Percentiles rank a stretch among this genome's conserved stretches.
Conservation (phyloP, 768 basidiomycete genomes). For the Podaxis sp. region DNA sequence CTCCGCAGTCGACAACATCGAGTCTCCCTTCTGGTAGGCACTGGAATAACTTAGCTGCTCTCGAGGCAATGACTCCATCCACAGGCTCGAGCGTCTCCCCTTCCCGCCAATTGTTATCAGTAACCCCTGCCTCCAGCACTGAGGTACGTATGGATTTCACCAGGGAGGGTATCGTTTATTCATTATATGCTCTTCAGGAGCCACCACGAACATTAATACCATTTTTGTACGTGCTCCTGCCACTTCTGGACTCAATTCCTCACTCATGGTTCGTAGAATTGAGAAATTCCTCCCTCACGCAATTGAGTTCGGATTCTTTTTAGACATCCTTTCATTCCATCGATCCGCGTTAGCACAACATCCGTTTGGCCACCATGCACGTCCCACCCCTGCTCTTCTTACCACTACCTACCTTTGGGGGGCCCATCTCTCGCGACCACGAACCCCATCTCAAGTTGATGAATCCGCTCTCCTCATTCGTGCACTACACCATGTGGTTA, state of each 20-base stretch:
- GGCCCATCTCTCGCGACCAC: slow-evolving; percentile 38
- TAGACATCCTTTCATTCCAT: slow-evolving; percentile 48
- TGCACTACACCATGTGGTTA: slow-evolving; percentile 45
- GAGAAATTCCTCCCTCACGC: slow-evolving; percentile 59
- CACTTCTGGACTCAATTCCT: background rate
- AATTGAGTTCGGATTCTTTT: slow-evolving; percentile 65
- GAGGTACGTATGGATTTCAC: slow-evolving; percentile 30
- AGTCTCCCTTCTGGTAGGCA: slow-evolving; percentile 48
- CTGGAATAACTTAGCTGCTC: slow-evolving; percentile 35
- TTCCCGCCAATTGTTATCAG: slow-evolving; percentile 30
- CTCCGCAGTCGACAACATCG: slow-evolving; percentile 41
- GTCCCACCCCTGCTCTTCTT: slow-evolving; percentile 48
- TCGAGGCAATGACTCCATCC: slow-evolving; percentile 37
- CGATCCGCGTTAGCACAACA: slow-evolving; percentile 45
- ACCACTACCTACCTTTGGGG: slow-evolving; percentile 54
- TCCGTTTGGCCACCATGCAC: slow-evolving; percentile 43
- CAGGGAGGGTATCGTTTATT: slow-evolving; percentile 9
- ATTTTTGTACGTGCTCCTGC: slow-evolving; percentile 28
- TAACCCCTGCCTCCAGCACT: slow-evolving; percentile 33
- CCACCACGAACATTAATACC: slow-evolving; percentile 36
- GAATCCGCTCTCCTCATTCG: slow-evolving; percentile 48
- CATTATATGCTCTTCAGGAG: slow-evolving; percentile 29
- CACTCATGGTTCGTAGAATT: slow-evolving; percentile 35
- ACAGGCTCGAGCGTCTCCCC: slow-evolving; percentile 45
- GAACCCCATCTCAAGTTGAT: slow-evolving; percentile 35